Conservation (phyloP, 2,329 filamentous ascomycete genomes). For the Fusarium neocosmosporiellum region DNA sequence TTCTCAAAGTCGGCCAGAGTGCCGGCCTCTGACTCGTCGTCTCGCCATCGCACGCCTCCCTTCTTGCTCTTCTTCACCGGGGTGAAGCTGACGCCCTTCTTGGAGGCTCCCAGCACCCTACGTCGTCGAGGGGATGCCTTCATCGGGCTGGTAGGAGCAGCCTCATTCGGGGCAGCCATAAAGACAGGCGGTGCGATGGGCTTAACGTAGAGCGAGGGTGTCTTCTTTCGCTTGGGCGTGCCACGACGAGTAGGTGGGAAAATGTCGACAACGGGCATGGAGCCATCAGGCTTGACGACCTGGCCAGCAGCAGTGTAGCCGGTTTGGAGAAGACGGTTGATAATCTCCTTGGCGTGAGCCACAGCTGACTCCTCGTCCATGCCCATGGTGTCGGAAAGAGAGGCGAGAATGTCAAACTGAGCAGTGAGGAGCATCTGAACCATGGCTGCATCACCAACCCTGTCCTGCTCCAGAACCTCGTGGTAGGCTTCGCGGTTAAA, state of each 20-base stretch:
- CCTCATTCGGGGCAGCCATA: conserved; percentile 47
- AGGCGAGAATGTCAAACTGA: conserved; percentile 90
- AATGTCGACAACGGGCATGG: conserved; percentile 68
- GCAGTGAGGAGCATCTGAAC: conserved; percentile 87
- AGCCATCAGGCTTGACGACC: conserved; percentile 89
- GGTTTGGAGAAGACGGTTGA: conserved; percentile 80
- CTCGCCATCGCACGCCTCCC: conserved; percentile 89
- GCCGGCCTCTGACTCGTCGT: conserved; percentile 86
- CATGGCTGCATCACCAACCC: conserved; percentile 78
- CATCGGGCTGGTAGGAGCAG: conserved; percentile 62
- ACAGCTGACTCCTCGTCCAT: conserved; percentile 89
- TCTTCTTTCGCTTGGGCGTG: conserved; percentile 81
- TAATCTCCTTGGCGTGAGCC: conserved; percentile 78
- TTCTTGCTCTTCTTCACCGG: conserved; percentile 82
- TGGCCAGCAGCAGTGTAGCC: conserved; percentile 82
- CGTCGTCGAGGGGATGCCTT: conserved; percentile 85
- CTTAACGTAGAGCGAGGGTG: conserved; percentile 53
- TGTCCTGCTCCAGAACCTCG: conserved; percentile 86
- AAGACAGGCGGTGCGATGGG: conserved; percentile 59
- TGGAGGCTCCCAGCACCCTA: conserved; percentile 67
- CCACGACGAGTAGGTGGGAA: conserved; percentile 78
- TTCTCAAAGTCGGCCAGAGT: conserved; percentile 90
- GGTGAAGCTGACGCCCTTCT: conserved; percentile 83
- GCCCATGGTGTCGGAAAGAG: conserved; percentile 81
- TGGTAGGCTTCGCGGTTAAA: conserved; percentile 83